Conservation (phyloP, 2,329 filamentous ascomycete genomes). For the Chaetoscypha palmicola region DNA sequence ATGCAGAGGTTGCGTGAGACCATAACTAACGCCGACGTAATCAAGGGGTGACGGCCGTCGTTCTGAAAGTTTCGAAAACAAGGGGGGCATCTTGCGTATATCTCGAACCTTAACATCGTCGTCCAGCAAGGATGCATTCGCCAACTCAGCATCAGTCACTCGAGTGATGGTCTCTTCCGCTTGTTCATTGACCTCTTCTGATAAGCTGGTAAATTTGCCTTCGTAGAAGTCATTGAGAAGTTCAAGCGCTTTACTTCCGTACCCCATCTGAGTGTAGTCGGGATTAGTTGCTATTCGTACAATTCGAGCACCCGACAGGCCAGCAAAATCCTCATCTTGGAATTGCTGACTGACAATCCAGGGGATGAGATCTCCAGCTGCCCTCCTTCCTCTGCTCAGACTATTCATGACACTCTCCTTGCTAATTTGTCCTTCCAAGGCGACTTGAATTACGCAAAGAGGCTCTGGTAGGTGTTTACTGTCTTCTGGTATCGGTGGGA, state of each 20-base stretch:
- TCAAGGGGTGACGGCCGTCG: constrained; percentile 73
- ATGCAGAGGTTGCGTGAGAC: constrained; percentile 77
- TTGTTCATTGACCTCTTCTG: constrained; percentile 55
- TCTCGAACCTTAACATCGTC: constrained; percentile 89
- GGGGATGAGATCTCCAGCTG: constrained; percentile 88
- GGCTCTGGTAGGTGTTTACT: constrained; percentile 81
- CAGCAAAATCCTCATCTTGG: constrained; percentile 93
- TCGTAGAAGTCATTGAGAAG: constrained; percentile 90
- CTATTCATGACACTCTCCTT: constrained; percentile 85
- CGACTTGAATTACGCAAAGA: constrained; percentile 88
- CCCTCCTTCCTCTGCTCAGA: constrained; percentile 79
- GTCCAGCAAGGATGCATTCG: constrained; percentile 66
- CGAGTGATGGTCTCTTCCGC: constrained; percentile 60
- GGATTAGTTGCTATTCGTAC: constrained; percentile 96
- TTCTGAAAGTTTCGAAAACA: constrained; percentile 84
- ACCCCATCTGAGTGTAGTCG: constrained; percentile 87
- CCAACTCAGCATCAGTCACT: constrained; percentile 75
- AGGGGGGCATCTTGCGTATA: constrained; percentile 82
- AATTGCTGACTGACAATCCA: constrained; percentile 98
- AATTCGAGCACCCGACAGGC: constrained; percentile 82
- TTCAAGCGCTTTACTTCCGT: constrained; percentile 81
- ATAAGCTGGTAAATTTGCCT: constrained; percentile 79
- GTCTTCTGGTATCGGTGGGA: constrained; percentile 73
- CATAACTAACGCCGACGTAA: constrained; percentile 93
- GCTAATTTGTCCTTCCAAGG: constrained; percentile 91